A percentile compares a stretch with the other conserved stretches of the same genome.
Evolutionary conservation across 1,139 yeast genomes (phyloP).

Genomic region (Kodamaea plutei): DNA sequence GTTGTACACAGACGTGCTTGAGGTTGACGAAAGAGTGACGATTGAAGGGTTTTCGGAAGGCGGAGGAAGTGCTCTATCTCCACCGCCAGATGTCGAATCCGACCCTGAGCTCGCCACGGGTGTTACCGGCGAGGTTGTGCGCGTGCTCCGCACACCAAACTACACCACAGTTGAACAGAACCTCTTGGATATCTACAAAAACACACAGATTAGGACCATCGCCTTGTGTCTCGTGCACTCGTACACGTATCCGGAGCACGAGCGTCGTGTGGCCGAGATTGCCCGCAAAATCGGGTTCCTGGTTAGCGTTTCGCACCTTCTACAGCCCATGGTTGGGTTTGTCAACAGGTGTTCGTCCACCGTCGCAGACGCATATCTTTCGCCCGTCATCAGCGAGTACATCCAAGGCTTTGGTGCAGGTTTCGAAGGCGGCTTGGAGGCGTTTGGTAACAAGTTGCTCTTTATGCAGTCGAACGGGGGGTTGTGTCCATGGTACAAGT

Average conservation of each 20-base stretch:
- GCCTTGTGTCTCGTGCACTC: conserved; percentile 41
- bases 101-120: conserved; percentile 25
- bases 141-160: conserved; percentile 32
- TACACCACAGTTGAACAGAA: conserved; percentile 21
- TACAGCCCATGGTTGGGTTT: conserved; percentile 45
- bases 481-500: conserved; percentile 45
- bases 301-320: conserved; percentile 38
- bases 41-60: conserved; percentile 33
- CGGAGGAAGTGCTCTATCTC: conserved; percentile 35
- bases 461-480: conserved; percentile 52
- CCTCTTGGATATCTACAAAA: conserved; percentile 21
- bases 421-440: conserved; percentile 40
- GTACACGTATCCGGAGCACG: conserved; percentile 40
- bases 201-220: conserved; percentile 28
- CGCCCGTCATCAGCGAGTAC: conserved; percentile 35
- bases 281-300: conserved; percentile 34
- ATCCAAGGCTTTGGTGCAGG: conserved; percentile 37
- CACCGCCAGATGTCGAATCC: conserved; percentile 10
- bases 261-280: conserved; percentile 31
- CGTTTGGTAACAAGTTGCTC: conserved; percentile 39
- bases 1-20: conserved; percentile 32
- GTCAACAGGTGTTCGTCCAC: conserved; percentile 43
- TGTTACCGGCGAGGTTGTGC: conserved; percentile 34
- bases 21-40: conserved; percentile 42
- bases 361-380: conserved; percentile 43